Conservation (phyloP, 495 filamentous ascomycete species). For the Aspergillus sparsus region DNA sequence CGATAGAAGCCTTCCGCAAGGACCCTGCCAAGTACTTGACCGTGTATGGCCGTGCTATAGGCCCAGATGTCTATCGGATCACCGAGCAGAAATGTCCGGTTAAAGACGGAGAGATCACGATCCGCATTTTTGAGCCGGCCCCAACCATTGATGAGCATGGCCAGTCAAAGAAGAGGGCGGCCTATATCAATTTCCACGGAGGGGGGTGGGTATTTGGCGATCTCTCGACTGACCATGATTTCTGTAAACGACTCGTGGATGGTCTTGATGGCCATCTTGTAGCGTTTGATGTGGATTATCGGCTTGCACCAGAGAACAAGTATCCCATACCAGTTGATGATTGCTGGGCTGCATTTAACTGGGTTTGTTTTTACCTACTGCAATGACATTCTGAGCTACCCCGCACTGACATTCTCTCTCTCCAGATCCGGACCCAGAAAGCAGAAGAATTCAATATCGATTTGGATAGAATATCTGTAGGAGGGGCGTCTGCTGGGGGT, state of each 20-base stretch:
- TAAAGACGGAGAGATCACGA: conserved; percentile 36
- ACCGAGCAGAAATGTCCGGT: conserved; percentile 44
- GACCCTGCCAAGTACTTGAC: conserved; percentile 40
- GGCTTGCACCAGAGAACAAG: conserved; percentile 39
- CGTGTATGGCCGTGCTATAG: conserved; percentile 36
- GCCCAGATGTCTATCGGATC: conserved; percentile 40
- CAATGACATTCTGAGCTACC: background rate
- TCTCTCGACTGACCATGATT: conserved; percentile 36
- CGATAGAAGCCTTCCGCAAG: conserved; percentile 47
- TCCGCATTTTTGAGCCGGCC: conserved; percentile 43
- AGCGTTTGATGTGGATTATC: conserved; percentile 43
- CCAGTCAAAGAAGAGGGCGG: conserved; percentile 36
- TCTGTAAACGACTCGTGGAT: conserved; percentile 41
- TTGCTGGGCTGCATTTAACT: conserved; percentile 46
- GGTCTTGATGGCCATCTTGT: conserved; percentile 39
- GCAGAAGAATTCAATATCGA: conserved; percentile 38
- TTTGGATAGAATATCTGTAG: conserved; percentile 33
- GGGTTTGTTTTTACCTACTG: conserved; percentile 29
- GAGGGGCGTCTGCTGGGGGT: conserved; percentile 42
- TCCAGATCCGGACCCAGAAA: conserved; percentile 36
- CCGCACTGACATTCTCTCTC: conserved; percentile 5
- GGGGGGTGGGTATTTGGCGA: conserved; percentile 46
- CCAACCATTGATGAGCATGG: conserved; percentile 31
- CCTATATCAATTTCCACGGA: conserved; percentile 44
- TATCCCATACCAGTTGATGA: conserved; percentile 40